Evolutionary conservation across 1,284 basidiomycete species (phyloP).

Genomic region (Trametes pubescens): DNA sequence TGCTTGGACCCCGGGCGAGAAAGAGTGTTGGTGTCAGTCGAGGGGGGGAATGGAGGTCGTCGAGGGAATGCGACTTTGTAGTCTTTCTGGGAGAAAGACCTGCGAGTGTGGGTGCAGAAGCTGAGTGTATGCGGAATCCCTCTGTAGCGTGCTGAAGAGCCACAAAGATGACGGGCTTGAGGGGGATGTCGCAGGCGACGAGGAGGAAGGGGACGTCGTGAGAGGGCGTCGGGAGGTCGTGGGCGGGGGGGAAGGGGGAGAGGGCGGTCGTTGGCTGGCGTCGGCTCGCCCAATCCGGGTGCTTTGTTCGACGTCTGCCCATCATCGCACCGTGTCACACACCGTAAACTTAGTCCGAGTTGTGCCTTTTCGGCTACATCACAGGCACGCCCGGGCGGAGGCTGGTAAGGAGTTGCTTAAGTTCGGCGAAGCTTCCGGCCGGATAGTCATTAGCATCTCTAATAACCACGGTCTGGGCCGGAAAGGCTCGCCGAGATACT

Average conservation of each 20-base stretch:
- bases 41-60: constrained; percentile 4
- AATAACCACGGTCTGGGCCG: neutral
- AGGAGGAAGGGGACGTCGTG: constrained; percentile 14
- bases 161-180: neutral
- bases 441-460: neutral
- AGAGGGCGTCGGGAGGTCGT: constrained; percentile 27
- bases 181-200: constrained; percentile 12
- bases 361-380: neutral
- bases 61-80: constrained; percentile 27
- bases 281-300: constrained; percentile 35
- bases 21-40: constrained; percentile 8
- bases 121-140: neutral
- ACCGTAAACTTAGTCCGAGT: neutral
- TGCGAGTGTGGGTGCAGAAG: neutral
- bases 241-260: constrained; percentile 21
- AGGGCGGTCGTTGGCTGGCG: constrained; percentile 30
- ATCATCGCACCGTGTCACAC: constrained; percentile 23
- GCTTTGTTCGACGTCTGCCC: constrained; percentile 27
- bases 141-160: neutral
- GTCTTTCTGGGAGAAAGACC: constrained; percentile 17
- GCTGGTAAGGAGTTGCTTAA: neutral
- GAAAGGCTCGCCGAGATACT: neutral
- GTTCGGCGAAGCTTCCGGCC: neutral
- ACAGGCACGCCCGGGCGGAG: neutral
- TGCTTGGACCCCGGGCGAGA: constrained; percentile 20